Evolutionary conservation across 2,329 filamentous ascomycete genomes (phyloP).

Genomic region (Pseudogymnoascus pannorum): DNA sequence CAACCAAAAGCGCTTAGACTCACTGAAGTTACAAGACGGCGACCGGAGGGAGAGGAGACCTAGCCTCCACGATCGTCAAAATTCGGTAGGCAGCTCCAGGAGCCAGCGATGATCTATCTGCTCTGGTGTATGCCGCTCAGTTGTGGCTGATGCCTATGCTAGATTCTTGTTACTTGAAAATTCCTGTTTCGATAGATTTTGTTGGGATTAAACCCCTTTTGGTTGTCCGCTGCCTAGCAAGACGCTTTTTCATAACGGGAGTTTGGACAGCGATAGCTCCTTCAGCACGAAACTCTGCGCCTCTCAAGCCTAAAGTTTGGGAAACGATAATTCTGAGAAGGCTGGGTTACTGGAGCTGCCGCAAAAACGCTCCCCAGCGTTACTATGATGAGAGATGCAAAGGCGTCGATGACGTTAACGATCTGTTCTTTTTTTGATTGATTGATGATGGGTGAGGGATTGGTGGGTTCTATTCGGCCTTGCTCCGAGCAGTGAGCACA

Average conservation of each 20-base stretch:
- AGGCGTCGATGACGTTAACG: conserved; percentile 6
- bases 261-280: conserved; percentile 2
- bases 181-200: conserved; percentile 9
- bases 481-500: background rate
- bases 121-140: conserved; percentile 1
- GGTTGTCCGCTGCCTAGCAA: conserved; percentile 2
- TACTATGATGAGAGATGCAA: conserved; percentile 7
- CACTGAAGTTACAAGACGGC: conserved; percentile 81
- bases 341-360: conserved; percentile 5
- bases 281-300: conserved; percentile 1
- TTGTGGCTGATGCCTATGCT: background rate
- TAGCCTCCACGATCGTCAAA: conserved; percentile 51
- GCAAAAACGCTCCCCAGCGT: background rate
- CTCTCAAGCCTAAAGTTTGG: background rate
- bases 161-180: conserved; percentile 8
- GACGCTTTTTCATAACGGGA: background rate
- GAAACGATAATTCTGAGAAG: conserved; percentile 5
- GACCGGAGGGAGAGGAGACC: conserved; percentile 51
- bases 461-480: background rate
- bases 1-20: conserved; percentile 80
- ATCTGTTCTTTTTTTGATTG: conserved; percentile 9
- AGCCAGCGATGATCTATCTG: conserved; percentile 28
- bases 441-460: conserved; percentile 4
- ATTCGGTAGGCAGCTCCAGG: conserved; percentile 42
- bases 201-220: background rate